phyloP scores from a whole-genome alignment of 768 basidiomycete species.

The Suillus ampliporus region DNA sequence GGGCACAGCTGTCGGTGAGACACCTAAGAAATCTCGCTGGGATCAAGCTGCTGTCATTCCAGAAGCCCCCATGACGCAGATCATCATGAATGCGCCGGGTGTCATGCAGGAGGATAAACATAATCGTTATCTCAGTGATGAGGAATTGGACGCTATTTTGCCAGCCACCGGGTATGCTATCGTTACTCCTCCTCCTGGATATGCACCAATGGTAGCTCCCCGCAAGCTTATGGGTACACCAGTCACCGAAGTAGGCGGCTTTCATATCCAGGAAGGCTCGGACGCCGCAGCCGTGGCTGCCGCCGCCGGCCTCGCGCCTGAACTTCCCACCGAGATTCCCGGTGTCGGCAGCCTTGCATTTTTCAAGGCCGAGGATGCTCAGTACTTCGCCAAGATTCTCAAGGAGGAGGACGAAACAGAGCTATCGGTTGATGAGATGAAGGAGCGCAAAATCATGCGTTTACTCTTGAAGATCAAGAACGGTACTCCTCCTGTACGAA shows the following conservation, averaged over 20 bases:
- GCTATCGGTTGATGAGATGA: constrained; percentile 95
- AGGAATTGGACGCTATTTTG: constrained; percentile 91
- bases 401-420: constrained; percentile 96
- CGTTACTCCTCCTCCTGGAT: constrained; percentile 93
- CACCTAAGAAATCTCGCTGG: constrained; percentile 94
- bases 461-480: constrained; percentile 98
- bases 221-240: constrained; percentile 65
- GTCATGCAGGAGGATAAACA: constrained; percentile 93
- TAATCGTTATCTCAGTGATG: constrained; percentile 94
- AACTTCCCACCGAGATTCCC: constrained; percentile 96
- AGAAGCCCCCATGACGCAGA: constrained; percentile 75
- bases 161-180: constrained; percentile 88
- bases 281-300: constrained; percentile 89
- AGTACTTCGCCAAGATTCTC: constrained; percentile 96
- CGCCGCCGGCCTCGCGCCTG: constrained; percentile 90
- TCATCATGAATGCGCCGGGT: constrained; percentile 86
- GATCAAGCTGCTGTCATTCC: constrained; percentile 87
- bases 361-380: constrained; percentile 97
- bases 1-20: constrained; percentile 53
- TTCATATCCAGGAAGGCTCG: constrained; percentile 96
- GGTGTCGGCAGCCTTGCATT: constrained; percentile 97
- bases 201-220: constrained; percentile 76
- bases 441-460: constrained; percentile 99
- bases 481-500: constrained; percentile 97
- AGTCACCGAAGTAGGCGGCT: constrained; percentile 72